phyloP scores from a whole-genome alignment of 208 protist species.

The Tritrichomonas foetus region DNA sequence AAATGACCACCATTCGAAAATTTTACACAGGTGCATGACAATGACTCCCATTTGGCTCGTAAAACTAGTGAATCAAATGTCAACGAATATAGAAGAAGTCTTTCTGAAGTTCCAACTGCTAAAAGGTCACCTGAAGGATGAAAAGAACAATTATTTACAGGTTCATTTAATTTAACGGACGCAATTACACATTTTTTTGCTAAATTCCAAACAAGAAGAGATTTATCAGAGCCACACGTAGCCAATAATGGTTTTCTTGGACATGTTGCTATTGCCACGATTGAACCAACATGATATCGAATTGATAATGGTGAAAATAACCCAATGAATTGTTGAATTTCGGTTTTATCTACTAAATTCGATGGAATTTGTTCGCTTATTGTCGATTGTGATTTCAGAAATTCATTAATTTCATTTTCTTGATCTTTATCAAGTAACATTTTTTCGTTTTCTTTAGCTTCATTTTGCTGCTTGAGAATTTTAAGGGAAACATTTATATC shows the following conservation, averaged over 20 bases:
- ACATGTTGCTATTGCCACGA: not conserved
- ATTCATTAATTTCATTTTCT: not conserved
- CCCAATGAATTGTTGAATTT: not conserved
- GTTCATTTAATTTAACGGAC: not conserved
- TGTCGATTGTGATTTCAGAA: not conserved
- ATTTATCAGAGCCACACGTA: not conserved
- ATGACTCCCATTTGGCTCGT: not conserved
- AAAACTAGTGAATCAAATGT: slow-evolving; percentile 4
- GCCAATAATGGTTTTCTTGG: slow-evolving; percentile 28
- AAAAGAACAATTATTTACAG: slow-evolving; percentile 1
- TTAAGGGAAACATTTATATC: not conserved
- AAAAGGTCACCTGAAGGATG: not conserved
- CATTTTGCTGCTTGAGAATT: not conserved
- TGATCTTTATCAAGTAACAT: not conserved
- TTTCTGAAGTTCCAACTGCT: not conserved
- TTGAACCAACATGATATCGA: not conserved
- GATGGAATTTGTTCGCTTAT: not conserved
- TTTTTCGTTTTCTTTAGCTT: not conserved
- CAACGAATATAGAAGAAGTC: not conserved
- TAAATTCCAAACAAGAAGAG: slow-evolving; percentile 2
- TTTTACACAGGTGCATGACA: not conserved
- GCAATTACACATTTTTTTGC: not conserved
- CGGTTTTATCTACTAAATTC: not conserved
- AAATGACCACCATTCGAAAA: slow-evolving; percentile 23
- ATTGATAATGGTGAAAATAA: slow-evolving; percentile 26